A percentile compares a stretch with the other conserved stretches of the same genome.
Conservation (phyloP, 805 yeast genomes). For the Ogataea sp. region DNA sequence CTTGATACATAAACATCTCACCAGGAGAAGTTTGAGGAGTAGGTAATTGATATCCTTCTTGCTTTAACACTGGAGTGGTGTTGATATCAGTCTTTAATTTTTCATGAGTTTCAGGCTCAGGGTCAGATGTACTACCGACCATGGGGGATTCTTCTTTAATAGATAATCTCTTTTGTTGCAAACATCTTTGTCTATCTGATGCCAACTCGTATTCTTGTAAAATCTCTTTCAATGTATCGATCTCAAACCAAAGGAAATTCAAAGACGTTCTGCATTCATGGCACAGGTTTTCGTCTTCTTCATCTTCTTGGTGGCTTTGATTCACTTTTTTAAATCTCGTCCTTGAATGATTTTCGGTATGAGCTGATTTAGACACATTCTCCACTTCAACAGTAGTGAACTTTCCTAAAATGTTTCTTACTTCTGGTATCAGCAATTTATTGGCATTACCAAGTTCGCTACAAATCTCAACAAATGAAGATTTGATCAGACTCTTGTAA, state of each 20-base stretch:
- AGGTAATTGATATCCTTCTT: slow-evolving; percentile 10
- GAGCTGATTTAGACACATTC: too few species aligned
- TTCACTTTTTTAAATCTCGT: not conserved
- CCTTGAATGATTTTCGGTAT: not conserved
- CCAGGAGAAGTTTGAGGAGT: slow-evolving; percentile 24
- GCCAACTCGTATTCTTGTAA: slow-evolving; percentile 1
- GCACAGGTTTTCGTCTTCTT: slow-evolving; percentile 38
- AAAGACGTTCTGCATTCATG: slow-evolving; percentile 40
- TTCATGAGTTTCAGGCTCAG: too few species aligned
- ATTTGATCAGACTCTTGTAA: slow-evolving; percentile 8
- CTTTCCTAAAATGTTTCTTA: too few species aligned
- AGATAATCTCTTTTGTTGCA: slow-evolving; percentile 4
- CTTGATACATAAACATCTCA: too few species aligned
- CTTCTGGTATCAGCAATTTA: not conserved
- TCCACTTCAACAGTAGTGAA: too few species aligned
- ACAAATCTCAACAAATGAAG: slow-evolving; percentile 15
- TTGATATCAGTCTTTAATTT: not conserved
- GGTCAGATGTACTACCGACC: too few species aligned
- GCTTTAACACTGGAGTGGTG: not conserved
- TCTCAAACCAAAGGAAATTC: slow-evolving; percentile 38
- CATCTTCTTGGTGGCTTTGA: slow-evolving; percentile 5
- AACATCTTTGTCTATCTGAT: slow-evolving; percentile 3
- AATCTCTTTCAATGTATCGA: slow-evolving; percentile 19
- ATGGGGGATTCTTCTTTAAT: not conserved
- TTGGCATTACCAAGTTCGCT: slow-evolving; percentile 9